These are phyloP conservation scores for Metschnikowia drakensbergensis DNA, from an alignment of 805 yeast genomes.

Conservation along the genomic window DNA sequence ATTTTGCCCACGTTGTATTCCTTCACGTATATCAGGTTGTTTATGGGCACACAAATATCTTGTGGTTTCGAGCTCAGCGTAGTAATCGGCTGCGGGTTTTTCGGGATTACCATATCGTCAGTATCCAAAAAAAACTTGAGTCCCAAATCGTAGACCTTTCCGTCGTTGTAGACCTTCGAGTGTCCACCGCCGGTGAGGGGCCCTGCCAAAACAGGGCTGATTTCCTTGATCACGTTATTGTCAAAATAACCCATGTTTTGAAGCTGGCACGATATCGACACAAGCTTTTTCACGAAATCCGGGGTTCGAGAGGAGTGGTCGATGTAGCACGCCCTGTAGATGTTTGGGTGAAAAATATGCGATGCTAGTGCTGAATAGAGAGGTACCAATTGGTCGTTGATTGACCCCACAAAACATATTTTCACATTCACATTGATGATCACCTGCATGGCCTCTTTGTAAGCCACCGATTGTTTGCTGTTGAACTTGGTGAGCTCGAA, in stretches of 20 bases:
- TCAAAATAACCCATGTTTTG: conserved; percentile 78
- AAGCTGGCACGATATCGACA: conserved; percentile 67
- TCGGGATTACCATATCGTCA: conserved; percentile 48
- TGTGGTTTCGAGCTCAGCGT: conserved; percentile 3
- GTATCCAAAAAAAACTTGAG: conserved; percentile 73
- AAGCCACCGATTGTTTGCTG: conserved; percentile 66
- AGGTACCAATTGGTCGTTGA: conserved; percentile 93
- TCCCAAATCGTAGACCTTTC: conserved; percentile 79
- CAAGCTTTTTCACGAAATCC: conserved; percentile 67
- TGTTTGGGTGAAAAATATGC: conserved; percentile 83
- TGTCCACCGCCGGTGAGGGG: conserved; percentile 95
- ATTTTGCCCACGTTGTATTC: conserved; percentile 60
- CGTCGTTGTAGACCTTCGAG: conserved; percentile 81
- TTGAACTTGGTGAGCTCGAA: conserved; percentile 83
- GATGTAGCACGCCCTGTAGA: conserved; percentile 82
- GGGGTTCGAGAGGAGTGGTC: conserved; percentile 82
- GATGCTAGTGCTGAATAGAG: conserved; percentile 81
- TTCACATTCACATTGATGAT: conserved; percentile 71
- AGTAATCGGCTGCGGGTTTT: conserved; percentile 6
- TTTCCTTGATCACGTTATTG: conserved; percentile 80
- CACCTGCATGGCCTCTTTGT: conserved; percentile 60
- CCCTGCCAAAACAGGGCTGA: conserved; percentile 65
- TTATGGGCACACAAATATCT: conserved; percentile 23
- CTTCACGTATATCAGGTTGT: conserved; percentile 35
- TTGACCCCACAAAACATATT: conserved; percentile 78